Percentiles rank a stretch among this genome's conserved stretches.
Conservation (phyloP, 129 eudicot genomes). For the Smallanthus sonchifolius region DNA sequence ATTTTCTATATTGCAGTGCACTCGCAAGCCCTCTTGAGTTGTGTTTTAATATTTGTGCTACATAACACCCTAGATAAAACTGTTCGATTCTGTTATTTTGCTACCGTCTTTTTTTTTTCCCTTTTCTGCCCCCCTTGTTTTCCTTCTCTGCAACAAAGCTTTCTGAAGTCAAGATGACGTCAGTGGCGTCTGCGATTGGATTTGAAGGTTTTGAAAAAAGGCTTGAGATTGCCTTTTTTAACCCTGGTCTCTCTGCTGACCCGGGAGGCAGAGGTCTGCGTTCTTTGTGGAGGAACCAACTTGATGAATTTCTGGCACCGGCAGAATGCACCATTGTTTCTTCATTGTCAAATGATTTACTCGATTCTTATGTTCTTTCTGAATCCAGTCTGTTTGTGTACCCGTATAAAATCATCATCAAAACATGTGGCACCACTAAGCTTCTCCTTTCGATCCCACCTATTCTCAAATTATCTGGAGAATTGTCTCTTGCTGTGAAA, state of each 20-base stretch:
- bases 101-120: constrained; percentile 6
- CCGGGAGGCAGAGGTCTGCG: constrained; percentile 56
- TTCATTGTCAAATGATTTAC: constrained; percentile 47
- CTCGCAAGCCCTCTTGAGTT: constrained; percentile 90
- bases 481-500: constrained; percentile 44
- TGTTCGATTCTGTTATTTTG: constrained; percentile 4
- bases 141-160: constrained; percentile 18
- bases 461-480: constrained; percentile 52
- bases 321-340: constrained; percentile 85
- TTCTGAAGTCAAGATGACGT: constrained; percentile 38
- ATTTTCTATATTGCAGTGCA: constrained; percentile 49
- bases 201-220: constrained; percentile 89
- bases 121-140: not conserved
- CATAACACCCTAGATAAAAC: constrained; percentile 27
- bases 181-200: constrained; percentile 65
- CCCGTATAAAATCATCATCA: constrained; percentile 65
- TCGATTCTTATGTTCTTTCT: constrained; percentile 81
- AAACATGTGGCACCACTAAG: constrained; percentile 94
- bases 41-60: constrained; percentile 29
- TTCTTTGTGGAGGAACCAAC: constrained; percentile 48
- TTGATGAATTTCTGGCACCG: constrained; percentile 62
- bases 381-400: constrained; percentile 86
- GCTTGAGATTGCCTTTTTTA: constrained; percentile 60
- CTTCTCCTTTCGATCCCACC: constrained; percentile 82
- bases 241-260: constrained; percentile 43